Conservation (phyloP, 331 rosid species). For the Rosa hybrid region DNA sequence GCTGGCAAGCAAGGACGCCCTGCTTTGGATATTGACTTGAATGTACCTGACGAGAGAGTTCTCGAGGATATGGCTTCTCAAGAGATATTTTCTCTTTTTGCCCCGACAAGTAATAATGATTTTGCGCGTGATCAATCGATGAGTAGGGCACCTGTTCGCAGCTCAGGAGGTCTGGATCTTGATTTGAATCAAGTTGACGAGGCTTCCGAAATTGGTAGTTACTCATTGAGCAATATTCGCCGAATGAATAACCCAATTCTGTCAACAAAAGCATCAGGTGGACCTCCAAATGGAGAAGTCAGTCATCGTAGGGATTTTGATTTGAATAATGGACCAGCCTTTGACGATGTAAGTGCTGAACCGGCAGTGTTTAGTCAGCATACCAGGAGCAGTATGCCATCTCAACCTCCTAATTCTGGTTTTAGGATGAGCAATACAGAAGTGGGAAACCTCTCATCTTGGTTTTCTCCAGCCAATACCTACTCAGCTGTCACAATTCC, state of each 20-base stretch:
- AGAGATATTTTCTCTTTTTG: slow-evolving; percentile 31
- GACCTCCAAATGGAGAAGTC: slow-evolving; percentile 44
- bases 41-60: slow-evolving; percentile 68
- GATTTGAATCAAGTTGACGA: slow-evolving; percentile 77
- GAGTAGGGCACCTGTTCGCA: slow-evolving; percentile 37
- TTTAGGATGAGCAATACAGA: slow-evolving; percentile 58
- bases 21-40: slow-evolving; percentile 72
- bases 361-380: slow-evolving; percentile 48
- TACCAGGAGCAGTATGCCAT: slow-evolving; percentile 41
- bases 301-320: slow-evolving; percentile 65
- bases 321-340: slow-evolving; percentile 77
- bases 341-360: slow-evolving; percentile 59
- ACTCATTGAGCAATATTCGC: slow-evolving; percentile 35
- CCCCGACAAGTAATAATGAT: slow-evolving; percentile 20
- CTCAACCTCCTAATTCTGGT: slow-evolving; percentile 53
- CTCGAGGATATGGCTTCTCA: slow-evolving; percentile 62
- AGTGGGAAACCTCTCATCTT: slow-evolving; percentile 65
- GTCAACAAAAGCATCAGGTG: slow-evolving; percentile 40
- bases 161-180: slow-evolving; percentile 69
- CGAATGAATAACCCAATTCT: slow-evolving; percentile 43
- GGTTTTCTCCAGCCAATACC: slow-evolving; percentile 72
- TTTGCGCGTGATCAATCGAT: slow-evolving; percentile 7
- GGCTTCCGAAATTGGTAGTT: slow-evolving; percentile 54
- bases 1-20: slow-evolving; percentile 48
- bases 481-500: slow-evolving; percentile 69